A percentile compares a stretch with the other conserved stretches of the same genome.
These are phyloP conservation scores for Akanthomyces uredinophilus DNA, from an alignment of 2,329 filamentous ascomycete species.

Conservation along the genomic window DNA sequence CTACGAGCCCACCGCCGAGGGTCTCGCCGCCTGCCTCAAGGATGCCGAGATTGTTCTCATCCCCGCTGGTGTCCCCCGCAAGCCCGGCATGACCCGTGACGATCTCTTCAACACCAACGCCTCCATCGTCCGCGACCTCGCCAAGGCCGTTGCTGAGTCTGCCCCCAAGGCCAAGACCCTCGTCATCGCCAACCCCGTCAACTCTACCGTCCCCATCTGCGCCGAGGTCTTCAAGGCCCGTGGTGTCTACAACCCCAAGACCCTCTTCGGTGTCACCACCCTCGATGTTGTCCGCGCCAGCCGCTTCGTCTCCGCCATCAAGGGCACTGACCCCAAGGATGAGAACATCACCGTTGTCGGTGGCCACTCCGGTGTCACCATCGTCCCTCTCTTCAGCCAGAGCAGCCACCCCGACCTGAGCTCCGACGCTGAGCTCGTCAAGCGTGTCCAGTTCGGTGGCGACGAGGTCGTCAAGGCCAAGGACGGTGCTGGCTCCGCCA, in stretches of 20 bases:
- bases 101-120: slow-evolving; percentile 99
- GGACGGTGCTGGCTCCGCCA: slow-evolving; percentile 94
- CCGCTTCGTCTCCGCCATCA: slow-evolving; percentile 95
- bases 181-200: slow-evolving; percentile 98
- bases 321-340: slow-evolving; percentile 80
- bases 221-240: slow-evolving; percentile 93
- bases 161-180: slow-evolving; percentile 91
- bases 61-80: slow-evolving; percentile 95
- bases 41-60: slow-evolving; percentile 93
- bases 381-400: slow-evolving; percentile 96
- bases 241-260: slow-evolving; percentile 98
- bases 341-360: slow-evolving; percentile 96
- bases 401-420: slow-evolving; percentile 79
- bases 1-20: slow-evolving; percentile 71
- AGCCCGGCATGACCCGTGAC: slow-evolving; percentile 99
- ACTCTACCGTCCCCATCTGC: slow-evolving; percentile 97
- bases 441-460: slow-evolving; percentile 97
- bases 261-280: slow-evolving; percentile 98
- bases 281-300: slow-evolving; percentile 97
- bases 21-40: slow-evolving; percentile 75
- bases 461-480: slow-evolving; percentile 99
- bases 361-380: slow-evolving; percentile 96
- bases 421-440: slow-evolving; percentile 73
- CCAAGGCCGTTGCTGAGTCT: slow-evolving; percentile 86
- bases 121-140: slow-evolving; percentile 96